Percentiles rank a stretch among this genome's conserved stretches.
Evolutionary conservation across 1,139 yeast genomes (phyloP).

Genomic region (Hyphopichia wangnamkhiaoensis): DNA sequence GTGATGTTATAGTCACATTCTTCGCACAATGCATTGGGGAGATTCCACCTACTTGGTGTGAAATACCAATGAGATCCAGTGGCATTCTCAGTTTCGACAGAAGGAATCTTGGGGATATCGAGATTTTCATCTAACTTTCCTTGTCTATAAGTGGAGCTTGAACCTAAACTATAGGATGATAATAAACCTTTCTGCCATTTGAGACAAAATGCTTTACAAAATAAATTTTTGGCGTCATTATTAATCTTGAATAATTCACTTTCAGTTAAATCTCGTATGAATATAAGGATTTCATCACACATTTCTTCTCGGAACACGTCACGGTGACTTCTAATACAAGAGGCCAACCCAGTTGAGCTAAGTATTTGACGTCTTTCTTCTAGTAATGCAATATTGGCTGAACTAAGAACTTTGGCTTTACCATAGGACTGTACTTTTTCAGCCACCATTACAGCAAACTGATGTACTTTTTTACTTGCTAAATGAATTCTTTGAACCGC

Average conservation of each 20-base stretch:
- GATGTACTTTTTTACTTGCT: conserved; percentile 65
- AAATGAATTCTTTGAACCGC: conserved; percentile 65
- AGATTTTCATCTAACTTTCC: conserved; percentile 35
- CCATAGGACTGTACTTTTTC: conserved; percentile 65
- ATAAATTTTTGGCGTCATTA: conserved; percentile 46
- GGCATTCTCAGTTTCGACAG: conserved; percentile 9
- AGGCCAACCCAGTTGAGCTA: conserved; percentile 61
- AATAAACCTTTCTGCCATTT: conserved; percentile 57
- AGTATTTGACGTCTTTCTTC: conserved; percentile 55
- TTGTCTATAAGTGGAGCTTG: conserved; percentile 18
- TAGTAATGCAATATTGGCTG: conserved; percentile 51
- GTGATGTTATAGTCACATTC: conserved; percentile 47
- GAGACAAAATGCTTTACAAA: conserved; percentile 54
- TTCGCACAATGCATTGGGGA: conserved; percentile 41
- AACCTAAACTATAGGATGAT: conserved; percentile 7
- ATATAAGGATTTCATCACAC: conserved; percentile 68
- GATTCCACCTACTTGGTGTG: conserved; percentile 40
- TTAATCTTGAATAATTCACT: conserved; percentile 57
- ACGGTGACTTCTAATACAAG: conserved; percentile 65
- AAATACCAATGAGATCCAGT: conserved; percentile 37
- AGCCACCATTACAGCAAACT: conserved; percentile 75
- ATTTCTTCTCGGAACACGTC: conserved; percentile 81
- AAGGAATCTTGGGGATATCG: conserved; percentile 37
- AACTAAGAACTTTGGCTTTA: conserved; percentile 64
- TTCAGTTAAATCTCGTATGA: conserved; percentile 64